Base-by-base conservation (phyloP, 495 filamentous ascomycete species). In the Hypoxylon trugodes region DNA sequence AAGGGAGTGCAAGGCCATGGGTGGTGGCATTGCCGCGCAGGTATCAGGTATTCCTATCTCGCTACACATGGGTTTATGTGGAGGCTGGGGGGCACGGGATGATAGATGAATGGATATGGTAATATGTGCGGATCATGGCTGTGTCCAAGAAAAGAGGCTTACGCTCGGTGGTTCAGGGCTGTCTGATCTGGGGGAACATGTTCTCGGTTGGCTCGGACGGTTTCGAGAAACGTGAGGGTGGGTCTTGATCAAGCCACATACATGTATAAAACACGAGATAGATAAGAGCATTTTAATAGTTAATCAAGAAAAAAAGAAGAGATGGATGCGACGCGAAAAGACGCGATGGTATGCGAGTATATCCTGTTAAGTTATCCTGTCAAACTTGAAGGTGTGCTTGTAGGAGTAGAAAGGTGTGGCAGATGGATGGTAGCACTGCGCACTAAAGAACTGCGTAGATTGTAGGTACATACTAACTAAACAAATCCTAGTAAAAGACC, bases 241-340 rank as follows among this genome's bases (percentile, higher is more conserved):
- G 53, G 62, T 51, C 41, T 46, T 10, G 35, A 42, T 48, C 70
- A 70, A 72, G 66, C 67, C 56, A 65, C 69, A 71, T 61, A 64
- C 57, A 32, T 35, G 0, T 33, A 16, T 22, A 35, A 26, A 59
- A 68, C 64, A 70, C 59, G 60, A 68, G 50, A 18, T 32, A 68
- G 60, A 70, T 72, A 70, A 72, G 66, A 41, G 13, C 26, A 10
- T 22, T 3, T 10, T 16, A 36, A 12, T n/a, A 45, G 18, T 24
- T 26, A 37, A 13, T 13, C 40, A 43, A 26, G 47, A 19, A 28
- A 24, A 24, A 13, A 22, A 35, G 42, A 48, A 41, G 33, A 32
- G 59, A 52, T 32, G 40, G 48, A 60, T 60, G 50, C 45, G 63
- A 66, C 63, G 63, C 63, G 63, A 59, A 56, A 19, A 66, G 63